Percentiles rank a stretch among this genome's conserved stretches.
Conservation (phyloP, 176 grass and related monocot species). For the Oryza meyeriana region DNA sequence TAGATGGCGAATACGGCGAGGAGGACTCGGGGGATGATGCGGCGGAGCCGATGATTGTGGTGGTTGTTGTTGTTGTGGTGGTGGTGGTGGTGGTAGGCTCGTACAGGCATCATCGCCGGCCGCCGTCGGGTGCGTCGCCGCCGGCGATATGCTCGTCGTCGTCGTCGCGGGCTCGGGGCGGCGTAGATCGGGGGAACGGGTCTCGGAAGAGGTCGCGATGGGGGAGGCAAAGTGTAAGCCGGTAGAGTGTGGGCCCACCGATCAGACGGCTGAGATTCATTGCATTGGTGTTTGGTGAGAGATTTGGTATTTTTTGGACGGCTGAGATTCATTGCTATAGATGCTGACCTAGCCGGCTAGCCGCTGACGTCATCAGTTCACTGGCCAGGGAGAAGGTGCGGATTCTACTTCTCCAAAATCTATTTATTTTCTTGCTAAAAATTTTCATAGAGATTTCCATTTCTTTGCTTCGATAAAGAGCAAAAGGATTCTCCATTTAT, state of each 20-base stretch:
- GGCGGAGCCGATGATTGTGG: constrained; percentile 28
- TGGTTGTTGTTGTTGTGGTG: constrained; percentile 3
- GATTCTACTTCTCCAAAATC: not conserved
- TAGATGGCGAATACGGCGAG: constrained; percentile 66
- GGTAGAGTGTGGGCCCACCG: not conserved
- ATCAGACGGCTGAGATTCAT: constrained; percentile 23
- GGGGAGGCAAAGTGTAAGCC: not conserved
- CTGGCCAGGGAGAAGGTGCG: not conserved
- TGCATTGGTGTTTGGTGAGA: not conserved
- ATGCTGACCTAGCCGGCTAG: not conserved
- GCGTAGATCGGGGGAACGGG: constrained; percentile 22
- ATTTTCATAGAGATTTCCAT: not conserved
- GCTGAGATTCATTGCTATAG: not conserved
- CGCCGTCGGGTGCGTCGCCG: not conserved
- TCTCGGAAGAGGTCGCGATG: not conserved
- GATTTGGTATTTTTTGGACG: not conserved
- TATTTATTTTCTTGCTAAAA: not conserved
- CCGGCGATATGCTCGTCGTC: constrained; percentile 17
- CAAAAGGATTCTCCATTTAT: not conserved
- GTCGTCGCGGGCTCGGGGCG: constrained; percentile 10
- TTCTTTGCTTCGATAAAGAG: not conserved
- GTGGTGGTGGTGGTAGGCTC: not conserved
- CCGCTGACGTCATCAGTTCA: not conserved
- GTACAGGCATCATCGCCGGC: constrained; percentile 29
- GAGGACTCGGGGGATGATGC: constrained; percentile 45